Percentiles rank a stretch among this genome's conserved stretches.
These are phyloP conservation scores for Diplosphaera chodatii DNA, from an alignment of 139 green algal species.

Conservation along the genomic window DNA sequence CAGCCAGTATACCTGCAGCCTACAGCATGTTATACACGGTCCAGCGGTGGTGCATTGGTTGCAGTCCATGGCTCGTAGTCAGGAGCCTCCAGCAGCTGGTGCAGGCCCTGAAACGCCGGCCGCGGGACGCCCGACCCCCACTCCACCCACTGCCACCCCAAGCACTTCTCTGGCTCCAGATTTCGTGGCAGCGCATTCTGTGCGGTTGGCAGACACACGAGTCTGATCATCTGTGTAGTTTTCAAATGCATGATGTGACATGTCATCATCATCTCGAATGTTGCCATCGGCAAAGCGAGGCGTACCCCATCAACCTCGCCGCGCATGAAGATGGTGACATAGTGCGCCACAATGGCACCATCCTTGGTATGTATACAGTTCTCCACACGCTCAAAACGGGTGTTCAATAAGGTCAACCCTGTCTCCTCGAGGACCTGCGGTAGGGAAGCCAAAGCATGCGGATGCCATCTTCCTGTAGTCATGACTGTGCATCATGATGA, in stretches of 20 bases:
- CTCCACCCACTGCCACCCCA: slow-evolving; percentile 24
- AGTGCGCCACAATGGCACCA: slow-evolving; percentile 18
- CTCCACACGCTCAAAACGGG: slow-evolving; percentile 19
- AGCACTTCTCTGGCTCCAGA: slow-evolving; percentile 32
- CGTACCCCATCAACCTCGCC: slow-evolving; percentile 18
- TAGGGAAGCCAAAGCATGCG: no score
- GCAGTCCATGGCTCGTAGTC: not conserved
- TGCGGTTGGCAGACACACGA: not conserved
- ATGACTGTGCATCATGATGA: no score
- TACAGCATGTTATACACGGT: no score
- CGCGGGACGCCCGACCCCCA: not conserved
- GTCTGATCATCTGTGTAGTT: not conserved
- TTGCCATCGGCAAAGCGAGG: no score
- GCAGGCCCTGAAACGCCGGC: not conserved
- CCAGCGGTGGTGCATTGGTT: no score
- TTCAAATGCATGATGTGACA: not conserved
- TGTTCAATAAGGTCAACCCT: slow-evolving; percentile 10
- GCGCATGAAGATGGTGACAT: slow-evolving; percentile 52
- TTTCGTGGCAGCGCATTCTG: not conserved
- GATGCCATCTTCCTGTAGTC: no score
- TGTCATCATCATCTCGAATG: no score
- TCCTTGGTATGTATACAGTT: slow-evolving; percentile 28
- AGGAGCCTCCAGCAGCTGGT: not conserved
- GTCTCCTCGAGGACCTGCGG: slow-evolving; percentile 34
- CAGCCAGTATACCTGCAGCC: no score